Base-by-base conservation (phyloP, 2,329 filamentous ascomycete genomes). In the Tolypocladium guangdongense region DNA sequence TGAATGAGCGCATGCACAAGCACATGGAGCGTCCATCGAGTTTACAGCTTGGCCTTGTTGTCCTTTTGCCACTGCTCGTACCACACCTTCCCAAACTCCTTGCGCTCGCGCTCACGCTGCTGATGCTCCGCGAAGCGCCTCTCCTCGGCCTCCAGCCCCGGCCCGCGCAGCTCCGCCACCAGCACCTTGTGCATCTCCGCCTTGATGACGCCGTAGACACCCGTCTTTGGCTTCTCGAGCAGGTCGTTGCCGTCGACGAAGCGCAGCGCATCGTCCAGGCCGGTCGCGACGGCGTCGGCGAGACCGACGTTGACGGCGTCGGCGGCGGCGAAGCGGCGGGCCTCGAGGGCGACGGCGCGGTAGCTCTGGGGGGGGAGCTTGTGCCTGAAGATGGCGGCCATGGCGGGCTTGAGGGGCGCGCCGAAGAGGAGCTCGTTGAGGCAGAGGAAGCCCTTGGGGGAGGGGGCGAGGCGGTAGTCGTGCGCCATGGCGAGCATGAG, bases 371-470 rank as follows among this genome's bases (percentile, higher is more conserved):
- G 67, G 0, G 76, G 61, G 3, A 85, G 66, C 69, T 92, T 93
- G 60, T 84, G 72, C 16, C 87, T 77, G 73, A 93, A 92, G 58
- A 93, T 80, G 49, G 76, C 74, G 52, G 79, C 80, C 87, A 95
- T 90, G 55, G 87, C 77, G 3, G 87, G 78, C 59, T 83, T 80
- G 37, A 93, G 78, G n/a, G 85, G 81, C 1, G 85, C 84, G 51
- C 88, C 88, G 57, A 93, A 86, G 59, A 90, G 83, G 16, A 93
- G 75, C 71, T 93, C 88, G 68, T 92, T 92, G 59, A 93, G 72
- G 69, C 88, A 92, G 39, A 88, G 68, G 69, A 82, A 91, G n/a
- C 88, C 89, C 22, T 78, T 75, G 2, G 75, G 64, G 0, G 84
- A 79, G 63, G 86, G 86, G 73, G 88, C 87, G 59, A 93, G 76